These are phyloP conservation scores for Fusarium penzigii DNA, from an alignment of 2,329 filamentous ascomycete species.

Conservation along the genomic window DNA sequence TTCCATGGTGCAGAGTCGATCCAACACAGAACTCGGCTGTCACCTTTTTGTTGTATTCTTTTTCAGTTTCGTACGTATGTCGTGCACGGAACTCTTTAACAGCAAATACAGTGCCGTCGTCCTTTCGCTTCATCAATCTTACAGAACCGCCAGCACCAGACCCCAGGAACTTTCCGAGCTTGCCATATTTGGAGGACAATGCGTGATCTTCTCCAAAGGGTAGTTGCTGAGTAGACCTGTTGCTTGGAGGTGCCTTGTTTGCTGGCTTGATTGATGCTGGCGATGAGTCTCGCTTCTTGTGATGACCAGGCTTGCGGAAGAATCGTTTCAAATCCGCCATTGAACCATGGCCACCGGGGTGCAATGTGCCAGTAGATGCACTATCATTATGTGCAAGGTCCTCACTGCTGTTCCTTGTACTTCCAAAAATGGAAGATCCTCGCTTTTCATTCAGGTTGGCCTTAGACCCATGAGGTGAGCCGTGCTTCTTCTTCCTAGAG, in stretches of 20 bases:
- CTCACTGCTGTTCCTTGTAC: conserved; percentile 39
- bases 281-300: conserved; percentile 68
- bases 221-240: conserved; percentile 60
- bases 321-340: conserved; percentile 98
- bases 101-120: conserved; percentile 90
- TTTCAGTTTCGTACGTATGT: conserved; percentile 90
- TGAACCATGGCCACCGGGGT: conserved; percentile 61
- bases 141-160: conserved; percentile 95
- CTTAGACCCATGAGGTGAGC: conserved; percentile 55
- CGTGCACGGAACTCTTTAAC: conserved; percentile 95
- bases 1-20: conserved; percentile 94
- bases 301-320: conserved; percentile 80
- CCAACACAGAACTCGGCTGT: conserved; percentile 98
- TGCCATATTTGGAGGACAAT: conserved; percentile 88
- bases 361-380: conserved; percentile 20
- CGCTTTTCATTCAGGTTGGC: conserved; percentile 57
- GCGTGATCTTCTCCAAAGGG: conserved; percentile 96
- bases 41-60: conserved; percentile 96
- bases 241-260: conserved; percentile 47
- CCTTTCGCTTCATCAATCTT: conserved; percentile 87
- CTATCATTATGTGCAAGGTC: conserved; percentile 32
- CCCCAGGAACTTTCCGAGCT: conserved; percentile 90
- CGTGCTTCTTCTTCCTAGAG: conserved; percentile 68
- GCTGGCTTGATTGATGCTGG: conserved; percentile 57
- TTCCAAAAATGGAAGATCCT: conserved; percentile 42